Evolutionary conservation across 2,329 filamentous ascomycete genomes (phyloP).

Genomic region (Ceratocystis colombiana): DNA sequence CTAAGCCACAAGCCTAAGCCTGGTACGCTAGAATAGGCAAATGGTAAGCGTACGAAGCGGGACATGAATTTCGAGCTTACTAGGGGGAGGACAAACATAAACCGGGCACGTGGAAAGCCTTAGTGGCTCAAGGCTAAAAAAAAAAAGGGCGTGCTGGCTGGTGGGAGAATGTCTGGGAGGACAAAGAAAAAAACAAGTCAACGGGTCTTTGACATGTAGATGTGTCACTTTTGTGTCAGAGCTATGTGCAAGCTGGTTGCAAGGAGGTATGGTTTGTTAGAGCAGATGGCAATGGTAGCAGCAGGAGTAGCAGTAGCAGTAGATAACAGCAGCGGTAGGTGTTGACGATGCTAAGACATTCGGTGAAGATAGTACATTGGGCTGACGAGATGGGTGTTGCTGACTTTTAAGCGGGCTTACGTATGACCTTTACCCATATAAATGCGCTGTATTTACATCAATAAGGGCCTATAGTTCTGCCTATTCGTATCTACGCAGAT

Average conservation of each 20-base stretch:
- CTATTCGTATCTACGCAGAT: too few species aligned
- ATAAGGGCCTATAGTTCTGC: too few species aligned
- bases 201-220: not conserved
- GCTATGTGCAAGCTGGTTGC: not conserved
- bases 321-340: too few species aligned
- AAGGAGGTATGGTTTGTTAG: not conserved
- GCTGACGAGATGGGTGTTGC: not conserved
- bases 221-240: constrained; percentile 9
- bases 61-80: not conserved
- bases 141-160: not conserved
- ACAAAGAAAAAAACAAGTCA: not conserved
- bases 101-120: constrained; percentile 3
- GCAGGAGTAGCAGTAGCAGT: too few species aligned
- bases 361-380: not conserved
- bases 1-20: not conserved
- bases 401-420: too few species aligned
- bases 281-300: not conserved
- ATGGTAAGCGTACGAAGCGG: not conserved
- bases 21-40: not conserved
- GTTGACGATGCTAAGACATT: not conserved
- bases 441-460: too few species aligned
- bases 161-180: not conserved
- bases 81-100: not conserved
- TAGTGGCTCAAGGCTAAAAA: not conserved
- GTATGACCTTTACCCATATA: too few species aligned